A percentile compares a stretch with the other conserved stretches of the same genome.
Evolutionary conservation across 2,329 filamentous ascomycete genomes (phyloP).

Genomic region (Neofusicoccum laricinum): DNA sequence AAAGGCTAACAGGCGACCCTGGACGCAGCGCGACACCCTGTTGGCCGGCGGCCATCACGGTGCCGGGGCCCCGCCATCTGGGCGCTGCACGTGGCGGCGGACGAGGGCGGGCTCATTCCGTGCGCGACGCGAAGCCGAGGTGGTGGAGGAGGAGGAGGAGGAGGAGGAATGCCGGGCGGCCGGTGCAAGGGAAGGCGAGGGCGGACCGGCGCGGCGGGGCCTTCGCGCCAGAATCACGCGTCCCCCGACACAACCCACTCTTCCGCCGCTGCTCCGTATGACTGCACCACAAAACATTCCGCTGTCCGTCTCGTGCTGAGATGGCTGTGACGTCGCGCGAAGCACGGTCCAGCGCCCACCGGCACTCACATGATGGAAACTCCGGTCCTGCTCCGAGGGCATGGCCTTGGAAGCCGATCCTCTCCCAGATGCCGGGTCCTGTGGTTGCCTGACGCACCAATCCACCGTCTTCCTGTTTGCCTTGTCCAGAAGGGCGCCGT

Average conservation of each 20-base stretch:
- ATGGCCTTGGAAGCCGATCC: background rate
- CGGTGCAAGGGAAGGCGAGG: background rate
- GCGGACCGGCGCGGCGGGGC: background rate
- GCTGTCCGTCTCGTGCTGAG: background rate
- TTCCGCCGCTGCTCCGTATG: background rate
- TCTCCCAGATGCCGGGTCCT: background rate
- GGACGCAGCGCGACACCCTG: background rate
- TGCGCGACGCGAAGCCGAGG: background rate
- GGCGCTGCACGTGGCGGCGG: background rate
- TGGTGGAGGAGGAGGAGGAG: background rate
- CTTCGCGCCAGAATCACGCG: slow-evolving; percentile 6
- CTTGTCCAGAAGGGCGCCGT: background rate
- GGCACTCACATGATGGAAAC: background rate
- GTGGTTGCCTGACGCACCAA: background rate
- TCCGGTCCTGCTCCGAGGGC: background rate
- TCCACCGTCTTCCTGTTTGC: background rate
- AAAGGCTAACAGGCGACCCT: background rate
- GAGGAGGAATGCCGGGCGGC: background rate
- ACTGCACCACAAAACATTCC: background rate
- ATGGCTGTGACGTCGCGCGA: background rate
- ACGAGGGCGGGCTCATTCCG: background rate
- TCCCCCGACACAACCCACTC: background rate
- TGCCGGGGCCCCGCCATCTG: background rate
- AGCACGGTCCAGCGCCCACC: background rate
- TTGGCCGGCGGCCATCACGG: background rate